Evolutionary conservation across 2,329 filamentous ascomycete genomes (phyloP).

Genomic region (Cadophora luteo-olivacea): DNA sequence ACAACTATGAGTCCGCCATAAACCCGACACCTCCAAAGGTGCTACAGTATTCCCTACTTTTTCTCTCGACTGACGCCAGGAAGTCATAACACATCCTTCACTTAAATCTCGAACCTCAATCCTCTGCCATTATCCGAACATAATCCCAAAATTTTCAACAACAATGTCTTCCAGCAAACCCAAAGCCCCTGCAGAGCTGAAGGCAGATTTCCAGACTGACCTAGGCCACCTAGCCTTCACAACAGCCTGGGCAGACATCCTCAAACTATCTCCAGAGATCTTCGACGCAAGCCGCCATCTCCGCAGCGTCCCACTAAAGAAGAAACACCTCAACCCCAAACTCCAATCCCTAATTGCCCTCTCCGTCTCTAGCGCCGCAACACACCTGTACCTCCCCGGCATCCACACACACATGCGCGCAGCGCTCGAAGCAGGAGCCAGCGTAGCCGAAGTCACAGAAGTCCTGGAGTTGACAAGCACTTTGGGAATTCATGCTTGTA

Average conservation of each 20-base stretch:
- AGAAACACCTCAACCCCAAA: slow-evolving; percentile 48
- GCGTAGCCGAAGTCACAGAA: slow-evolving; percentile 52
- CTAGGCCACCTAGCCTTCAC: slow-evolving; percentile 18
- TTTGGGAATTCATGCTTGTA: slow-evolving; percentile 55
- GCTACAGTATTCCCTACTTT: no score
- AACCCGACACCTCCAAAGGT: no score
- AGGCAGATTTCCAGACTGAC: slow-evolving; percentile 18
- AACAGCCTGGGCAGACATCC: slow-evolving; percentile 15
- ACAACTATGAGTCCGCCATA: no score
- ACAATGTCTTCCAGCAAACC: neutral
- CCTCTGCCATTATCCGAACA: neutral
- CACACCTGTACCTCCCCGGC: slow-evolving; percentile 52
- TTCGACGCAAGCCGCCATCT: slow-evolving; percentile 21
- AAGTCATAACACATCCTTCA: no score
- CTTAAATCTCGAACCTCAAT: no score
- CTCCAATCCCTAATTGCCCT: slow-evolving; percentile 52
- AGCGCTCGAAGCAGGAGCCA: slow-evolving; percentile 50
- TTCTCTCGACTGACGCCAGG: no score
- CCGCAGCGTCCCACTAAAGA: slow-evolving; percentile 26
- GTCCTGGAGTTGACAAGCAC: slow-evolving; percentile 52
- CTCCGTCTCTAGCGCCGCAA: slow-evolving; percentile 51
- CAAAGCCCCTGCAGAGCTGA: slow-evolving; percentile 6
- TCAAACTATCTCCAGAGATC: slow-evolving; percentile 21
- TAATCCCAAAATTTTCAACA: neutral
- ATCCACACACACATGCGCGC: slow-evolving; percentile 50